These are phyloP conservation scores for Pichiaceae sp. DNA, from an alignment of 1,139 yeast genomes.

Conservation along the genomic window DNA sequence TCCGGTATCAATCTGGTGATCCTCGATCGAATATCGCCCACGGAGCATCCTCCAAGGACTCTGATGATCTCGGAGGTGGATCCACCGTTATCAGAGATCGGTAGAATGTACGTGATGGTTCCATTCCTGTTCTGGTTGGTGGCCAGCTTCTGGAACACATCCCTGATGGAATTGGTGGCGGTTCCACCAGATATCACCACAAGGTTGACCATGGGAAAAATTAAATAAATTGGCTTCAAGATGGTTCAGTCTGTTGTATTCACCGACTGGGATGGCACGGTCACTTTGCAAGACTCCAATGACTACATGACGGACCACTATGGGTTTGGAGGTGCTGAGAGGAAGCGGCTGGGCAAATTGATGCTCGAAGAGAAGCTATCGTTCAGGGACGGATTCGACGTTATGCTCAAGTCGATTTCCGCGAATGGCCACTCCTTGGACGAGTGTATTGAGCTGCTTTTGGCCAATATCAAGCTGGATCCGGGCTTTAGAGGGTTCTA, in stretches of 20 bases:
- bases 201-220: constrained; percentile 12
- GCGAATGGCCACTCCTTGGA: constrained; percentile 36
- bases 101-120: constrained; percentile 56
- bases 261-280: constrained; percentile 98
- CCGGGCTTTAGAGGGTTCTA: constrained; percentile 84
- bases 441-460: constrained; percentile 65
- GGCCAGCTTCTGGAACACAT: constrained; percentile 35
- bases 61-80: constrained; percentile 88
- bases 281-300: constrained; percentile 85
- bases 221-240: neutral
- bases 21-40: constrained; percentile 84
- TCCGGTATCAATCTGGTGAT: constrained; percentile 62
- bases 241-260: constrained; percentile 59
- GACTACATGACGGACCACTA: constrained; percentile 81
- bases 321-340: constrained; percentile 72
- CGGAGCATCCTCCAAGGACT: constrained; percentile 90
- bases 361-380: constrained; percentile 50
- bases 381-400: constrained; percentile 76
- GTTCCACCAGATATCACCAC: constrained; percentile 69
- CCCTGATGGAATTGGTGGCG: constrained; percentile 59
- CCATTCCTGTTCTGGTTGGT: constrained; percentile 7
- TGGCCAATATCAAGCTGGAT: constrained; percentile 62
- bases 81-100: constrained; percentile 91
- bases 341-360: constrained; percentile 68
- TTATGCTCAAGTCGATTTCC: constrained; percentile 80